Evolutionary conservation across 495 filamentous ascomycete species (phyloP).

Genomic region (Tuber microsphaerosporum): DNA sequence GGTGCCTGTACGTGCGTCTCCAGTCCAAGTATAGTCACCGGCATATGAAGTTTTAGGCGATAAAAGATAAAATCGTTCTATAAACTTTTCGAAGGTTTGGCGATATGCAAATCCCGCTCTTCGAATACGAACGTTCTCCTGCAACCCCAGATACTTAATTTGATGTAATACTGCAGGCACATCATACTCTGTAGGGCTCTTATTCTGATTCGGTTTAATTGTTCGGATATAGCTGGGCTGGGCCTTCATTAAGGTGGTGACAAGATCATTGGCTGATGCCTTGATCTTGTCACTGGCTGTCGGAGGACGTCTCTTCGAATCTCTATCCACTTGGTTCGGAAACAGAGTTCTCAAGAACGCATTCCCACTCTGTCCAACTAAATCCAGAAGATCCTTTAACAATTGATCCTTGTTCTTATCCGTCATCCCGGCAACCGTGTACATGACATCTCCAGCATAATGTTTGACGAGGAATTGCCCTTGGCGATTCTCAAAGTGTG

Average conservation of each 20-base stretch:
- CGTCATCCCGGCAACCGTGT: conserved; percentile 93
- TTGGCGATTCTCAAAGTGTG: conserved; percentile 85
- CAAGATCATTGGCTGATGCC: conserved; percentile 88
- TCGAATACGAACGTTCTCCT: conserved; percentile 97
- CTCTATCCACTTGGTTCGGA: conserved; percentile 87
- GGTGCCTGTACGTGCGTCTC: conserved; percentile 76
- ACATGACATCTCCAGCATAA: conserved; percentile 96
- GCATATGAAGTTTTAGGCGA: conserved; percentile 93
- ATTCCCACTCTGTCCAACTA: conserved; percentile 78
- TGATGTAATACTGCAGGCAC: conserved; percentile 88
- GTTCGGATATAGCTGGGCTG: conserved; percentile 96
- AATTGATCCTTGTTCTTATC: conserved; percentile 99
- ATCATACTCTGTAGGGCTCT: conserved; percentile 87
- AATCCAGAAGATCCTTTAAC: conserved; percentile 83
- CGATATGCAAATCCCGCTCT: conserved; percentile 95
- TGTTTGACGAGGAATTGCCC: conserved; percentile 98
- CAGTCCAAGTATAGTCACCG: conserved; percentile 93
- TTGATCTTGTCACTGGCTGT: conserved; percentile 98
- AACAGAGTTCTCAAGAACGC: conserved; percentile 79
- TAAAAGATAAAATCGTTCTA: conserved; percentile 92
- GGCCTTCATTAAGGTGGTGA: conserved; percentile 92
- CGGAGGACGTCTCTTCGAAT: conserved; percentile 87
- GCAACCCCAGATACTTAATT: conserved; percentile 97
- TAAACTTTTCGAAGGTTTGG: conserved; percentile 96
- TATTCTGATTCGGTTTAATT: conserved; percentile 99